Evolutionary conservation across 768 basidiomycete genomes (phyloP).

Genomic region (Cystobasidium tubakii): DNA sequence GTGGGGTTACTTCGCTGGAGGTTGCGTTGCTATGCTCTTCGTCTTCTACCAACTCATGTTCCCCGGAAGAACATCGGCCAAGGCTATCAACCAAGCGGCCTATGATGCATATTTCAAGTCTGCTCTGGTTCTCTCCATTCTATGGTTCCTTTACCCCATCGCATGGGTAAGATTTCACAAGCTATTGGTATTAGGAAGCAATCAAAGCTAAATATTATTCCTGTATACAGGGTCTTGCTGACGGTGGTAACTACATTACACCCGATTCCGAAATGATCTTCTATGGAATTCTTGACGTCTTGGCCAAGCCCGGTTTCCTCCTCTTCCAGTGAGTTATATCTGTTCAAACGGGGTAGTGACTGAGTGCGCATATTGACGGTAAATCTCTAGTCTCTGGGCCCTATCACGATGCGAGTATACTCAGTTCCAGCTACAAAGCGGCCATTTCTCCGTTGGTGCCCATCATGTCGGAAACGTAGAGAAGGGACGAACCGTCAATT

Average conservation of each 20-base stretch:
- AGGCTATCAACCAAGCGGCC: slow-evolving; percentile 46
- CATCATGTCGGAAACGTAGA: neutral
- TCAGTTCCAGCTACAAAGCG: slow-evolving; percentile 33
- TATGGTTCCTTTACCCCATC: slow-evolving; percentile 60
- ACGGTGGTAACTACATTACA: slow-evolving; percentile 56
- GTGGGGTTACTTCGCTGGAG: slow-evolving; percentile 57
- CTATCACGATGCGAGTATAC: slow-evolving; percentile 22
- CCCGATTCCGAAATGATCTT: slow-evolving; percentile 57
- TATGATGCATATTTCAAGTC: slow-evolving; percentile 48
- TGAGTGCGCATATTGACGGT: neutral
- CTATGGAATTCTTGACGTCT: slow-evolving; percentile 40
- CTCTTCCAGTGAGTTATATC: neutral
- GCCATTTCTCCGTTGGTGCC: slow-evolving; percentile 35
- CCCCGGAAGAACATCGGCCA: slow-evolving; percentile 46
- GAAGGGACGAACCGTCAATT: neutral
- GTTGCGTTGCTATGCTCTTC: slow-evolving; percentile 54
- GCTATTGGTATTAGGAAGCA: neutral
- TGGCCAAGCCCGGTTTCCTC: slow-evolving; percentile 44
- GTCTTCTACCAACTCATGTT: slow-evolving; percentile 53
- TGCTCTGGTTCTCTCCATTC: slow-evolving; percentile 55
- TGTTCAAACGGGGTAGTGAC: neutral
- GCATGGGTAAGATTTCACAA: slow-evolving; percentile 50
- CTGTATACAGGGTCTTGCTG: slow-evolving; percentile 51
- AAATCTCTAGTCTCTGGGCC: neutral
- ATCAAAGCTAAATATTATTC: too few relatives aligned